Percentiles rank a stretch among this genome's conserved stretches.
Conservation (phyloP, 352 stramenopile species). For the Globisporangium megalacanthum region DNA sequence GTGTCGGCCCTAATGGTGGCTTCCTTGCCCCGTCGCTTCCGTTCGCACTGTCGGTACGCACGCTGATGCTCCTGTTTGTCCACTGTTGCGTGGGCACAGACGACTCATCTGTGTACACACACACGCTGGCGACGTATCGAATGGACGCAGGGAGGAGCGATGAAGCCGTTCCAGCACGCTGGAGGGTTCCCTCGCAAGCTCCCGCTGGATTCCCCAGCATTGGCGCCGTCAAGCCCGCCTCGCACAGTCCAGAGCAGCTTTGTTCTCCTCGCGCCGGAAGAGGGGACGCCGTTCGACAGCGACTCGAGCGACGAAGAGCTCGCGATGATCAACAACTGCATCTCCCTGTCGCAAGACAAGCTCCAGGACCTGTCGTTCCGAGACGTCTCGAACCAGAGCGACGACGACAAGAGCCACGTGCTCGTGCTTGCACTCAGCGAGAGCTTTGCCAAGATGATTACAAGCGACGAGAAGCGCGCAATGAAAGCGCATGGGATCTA, state of each 20-base stretch:
- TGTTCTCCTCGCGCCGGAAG: constrained; percentile 1
- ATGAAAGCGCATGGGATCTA: constrained; percentile 48
- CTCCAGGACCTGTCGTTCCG: constrained; percentile 58
- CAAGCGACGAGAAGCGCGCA: constrained; percentile 29
- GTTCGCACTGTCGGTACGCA: constrained; percentile 6
- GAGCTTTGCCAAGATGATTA: constrained; percentile 36
- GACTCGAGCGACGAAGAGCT: constrained; percentile 62
- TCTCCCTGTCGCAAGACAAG: constrained; percentile 66
- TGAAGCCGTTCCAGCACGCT: constrained; percentile 1
- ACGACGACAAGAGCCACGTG: constrained; percentile 11
- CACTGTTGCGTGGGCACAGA: not conserved
- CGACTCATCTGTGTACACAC: not conserved
- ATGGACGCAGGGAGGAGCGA: not conserved
- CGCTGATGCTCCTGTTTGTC: not conserved
- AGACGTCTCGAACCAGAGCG: constrained; percentile 28
- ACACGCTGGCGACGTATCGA: too few relatives aligned
- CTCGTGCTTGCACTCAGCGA: constrained; percentile 34
- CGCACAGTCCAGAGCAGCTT: constrained; percentile 1
- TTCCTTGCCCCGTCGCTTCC: not conserved
- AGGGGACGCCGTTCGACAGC: constrained; percentile 19
- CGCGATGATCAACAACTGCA: constrained; percentile 38
- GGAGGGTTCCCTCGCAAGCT: constrained; percentile 7
- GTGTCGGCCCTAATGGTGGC: not conserved
- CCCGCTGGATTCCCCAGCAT: constrained; percentile 6
- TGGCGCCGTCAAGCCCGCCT: constrained; percentile 1